phyloP scores from a whole-genome alignment of 176 grass and related monocot species.

The Rhynchospora breviuscula region DNA sequence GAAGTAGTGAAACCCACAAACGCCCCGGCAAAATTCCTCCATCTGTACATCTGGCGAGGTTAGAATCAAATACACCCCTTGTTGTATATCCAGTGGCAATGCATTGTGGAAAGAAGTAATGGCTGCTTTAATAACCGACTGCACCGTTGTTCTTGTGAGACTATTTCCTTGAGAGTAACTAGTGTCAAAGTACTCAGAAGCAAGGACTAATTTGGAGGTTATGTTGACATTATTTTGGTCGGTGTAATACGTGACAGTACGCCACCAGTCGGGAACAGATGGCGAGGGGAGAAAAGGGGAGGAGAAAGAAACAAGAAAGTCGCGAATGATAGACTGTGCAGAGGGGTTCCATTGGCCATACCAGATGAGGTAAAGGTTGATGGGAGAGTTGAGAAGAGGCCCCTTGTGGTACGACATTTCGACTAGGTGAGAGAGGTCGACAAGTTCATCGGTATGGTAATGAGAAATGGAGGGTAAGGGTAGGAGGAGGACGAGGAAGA shows the following conservation, averaged over 20 bases:
- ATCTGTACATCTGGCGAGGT: constrained; percentile 67
- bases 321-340: constrained; percentile 51
- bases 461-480: background rate
- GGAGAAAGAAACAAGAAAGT: constrained; percentile 80
- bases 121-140: constrained; percentile 61
- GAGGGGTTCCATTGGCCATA: constrained; percentile 64
- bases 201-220: constrained; percentile 42
- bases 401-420: constrained; percentile 90
- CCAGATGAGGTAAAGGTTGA: constrained; percentile 83
- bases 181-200: constrained; percentile 50
- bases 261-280: constrained; percentile 55
- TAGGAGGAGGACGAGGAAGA: constrained; percentile 1
- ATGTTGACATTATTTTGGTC: constrained; percentile 73
- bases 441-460: constrained; percentile 39
- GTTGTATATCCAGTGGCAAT: constrained; percentile 54
- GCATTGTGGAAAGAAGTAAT: constrained; percentile 38
- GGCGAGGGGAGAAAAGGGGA: constrained; percentile 11
- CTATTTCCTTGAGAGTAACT: constrained; percentile 54
- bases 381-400: constrained; percentile 55
- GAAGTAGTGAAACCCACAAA: constrained; percentile 93
- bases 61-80: constrained; percentile 78
- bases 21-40: constrained; percentile 78
- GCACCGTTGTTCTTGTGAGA: constrained; percentile 55
- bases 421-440: constrained; percentile 46
- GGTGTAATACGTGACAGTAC: constrained; percentile 48